phyloP scores from a whole-genome alignment of 345 rosid genomes.

The Eucalyptus paniculata region DNA sequence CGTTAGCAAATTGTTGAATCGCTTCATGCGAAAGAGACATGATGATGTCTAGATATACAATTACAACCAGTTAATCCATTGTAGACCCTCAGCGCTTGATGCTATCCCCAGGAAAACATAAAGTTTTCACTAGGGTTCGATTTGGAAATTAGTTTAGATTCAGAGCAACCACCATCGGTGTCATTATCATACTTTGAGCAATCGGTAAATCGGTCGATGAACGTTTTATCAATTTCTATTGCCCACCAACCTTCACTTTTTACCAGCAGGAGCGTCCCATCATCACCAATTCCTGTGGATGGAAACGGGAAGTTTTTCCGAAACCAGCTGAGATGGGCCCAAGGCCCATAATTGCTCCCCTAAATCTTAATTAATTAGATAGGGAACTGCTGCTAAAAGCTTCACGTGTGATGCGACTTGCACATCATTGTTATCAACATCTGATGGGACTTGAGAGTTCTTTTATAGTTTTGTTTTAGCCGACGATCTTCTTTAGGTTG shows the following conservation, averaged over 20 bases:
- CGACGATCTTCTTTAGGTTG: neutral
- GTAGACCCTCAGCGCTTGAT: neutral
- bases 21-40: neutral
- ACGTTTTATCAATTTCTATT: neutral
- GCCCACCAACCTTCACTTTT: neutral
- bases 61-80: neutral
- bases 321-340: neutral
- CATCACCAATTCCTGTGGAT: neutral
- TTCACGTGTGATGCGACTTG: neutral
- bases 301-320: neutral
- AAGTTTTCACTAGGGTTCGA: neutral
- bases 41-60: neutral
- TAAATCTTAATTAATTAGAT: neutral
- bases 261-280: neutral
- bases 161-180: neutral
- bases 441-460: neutral
- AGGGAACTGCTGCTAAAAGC: neutral
- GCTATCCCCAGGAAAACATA: neutral
- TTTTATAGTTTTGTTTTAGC: neutral
- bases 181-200: neutral
- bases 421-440: neutral
- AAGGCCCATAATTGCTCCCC: neutral
- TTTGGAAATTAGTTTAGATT: neutral
- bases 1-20: neutral
- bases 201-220: neutral